phyloP scores from a whole-genome alignment of 2,329 filamentous ascomycete genomes.

The Fusarium chuoi region DNA sequence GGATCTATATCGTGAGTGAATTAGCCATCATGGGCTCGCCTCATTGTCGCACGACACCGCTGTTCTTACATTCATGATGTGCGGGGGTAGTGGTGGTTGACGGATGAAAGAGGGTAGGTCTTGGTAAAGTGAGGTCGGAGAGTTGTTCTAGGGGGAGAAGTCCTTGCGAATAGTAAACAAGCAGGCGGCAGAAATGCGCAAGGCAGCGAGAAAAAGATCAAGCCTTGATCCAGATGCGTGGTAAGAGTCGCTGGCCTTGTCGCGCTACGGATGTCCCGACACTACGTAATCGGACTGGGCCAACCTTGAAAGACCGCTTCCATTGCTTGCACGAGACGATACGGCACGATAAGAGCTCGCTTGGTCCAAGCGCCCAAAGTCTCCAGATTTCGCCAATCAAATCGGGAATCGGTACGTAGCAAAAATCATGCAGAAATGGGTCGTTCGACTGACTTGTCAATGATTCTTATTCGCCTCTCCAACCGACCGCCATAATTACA shows the following conservation, averaged over 20 bases:
- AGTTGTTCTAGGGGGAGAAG: not conserved
- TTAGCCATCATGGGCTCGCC: slow-evolving; percentile 32
- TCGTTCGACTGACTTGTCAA: slow-evolving; percentile 33
- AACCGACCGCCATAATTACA: slow-evolving; percentile 32
- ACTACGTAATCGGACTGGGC: slow-evolving; percentile 31
- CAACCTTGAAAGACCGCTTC: slow-evolving; percentile 11
- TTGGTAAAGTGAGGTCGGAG: not conserved
- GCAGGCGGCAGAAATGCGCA: slow-evolving; percentile 10
- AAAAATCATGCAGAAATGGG: slow-evolving; percentile 49
- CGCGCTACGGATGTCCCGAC: slow-evolving; percentile 30
- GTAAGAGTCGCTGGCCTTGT: slow-evolving; percentile 29
- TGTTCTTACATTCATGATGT: slow-evolving; percentile 45
- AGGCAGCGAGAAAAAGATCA: slow-evolving; percentile 36
- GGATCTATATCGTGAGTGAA: slow-evolving; percentile 67
- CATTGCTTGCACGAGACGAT: slow-evolving; percentile 10
- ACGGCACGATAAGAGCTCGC: slow-evolving; percentile 44
- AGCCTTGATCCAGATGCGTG: slow-evolving; percentile 16
- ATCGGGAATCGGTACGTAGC: slow-evolving; percentile 39
- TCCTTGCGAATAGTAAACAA: not conserved
- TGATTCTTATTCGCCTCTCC: slow-evolving; percentile 40
- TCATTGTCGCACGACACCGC: slow-evolving; percentile 31
- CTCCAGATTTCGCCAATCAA: slow-evolving; percentile 44
- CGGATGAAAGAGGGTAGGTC: not conserved
- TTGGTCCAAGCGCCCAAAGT: slow-evolving; percentile 25
- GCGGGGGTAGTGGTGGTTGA: slow-evolving; percentile 27